These are phyloP conservation scores for Phytophthora agathidicida DNA, from an alignment of 352 stramenopile species.

Conservation along the genomic window DNA sequence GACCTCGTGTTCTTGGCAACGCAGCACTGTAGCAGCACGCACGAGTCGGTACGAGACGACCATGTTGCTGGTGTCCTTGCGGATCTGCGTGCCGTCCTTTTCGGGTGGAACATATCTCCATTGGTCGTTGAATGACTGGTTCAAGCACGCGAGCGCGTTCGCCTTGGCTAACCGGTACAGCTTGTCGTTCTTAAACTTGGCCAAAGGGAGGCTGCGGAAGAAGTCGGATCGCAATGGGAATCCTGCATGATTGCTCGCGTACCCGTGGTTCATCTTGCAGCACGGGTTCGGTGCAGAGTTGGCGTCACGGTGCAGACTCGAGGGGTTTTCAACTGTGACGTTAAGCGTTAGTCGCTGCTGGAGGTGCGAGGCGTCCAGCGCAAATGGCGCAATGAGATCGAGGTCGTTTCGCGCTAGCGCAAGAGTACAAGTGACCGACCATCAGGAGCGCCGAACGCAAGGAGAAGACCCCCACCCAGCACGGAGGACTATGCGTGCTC, in stretches of 20 bases:
- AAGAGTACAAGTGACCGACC: constrained; percentile 12
- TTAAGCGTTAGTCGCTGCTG: constrained; percentile 1
- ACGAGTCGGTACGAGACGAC: constrained; percentile 67
- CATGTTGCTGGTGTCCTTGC: constrained; percentile 86
- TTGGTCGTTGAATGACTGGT: constrained; percentile 80
- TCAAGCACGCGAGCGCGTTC: constrained; percentile 63
- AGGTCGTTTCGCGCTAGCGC: constrained; percentile 15
- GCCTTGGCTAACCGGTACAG: constrained; percentile 59
- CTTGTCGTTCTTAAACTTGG: constrained; percentile 57
- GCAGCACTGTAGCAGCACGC: constrained; percentile 69
- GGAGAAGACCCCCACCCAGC: constrained; percentile 1
- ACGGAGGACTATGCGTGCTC: constrained; percentile 19
- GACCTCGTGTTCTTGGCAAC: constrained; percentile 78
- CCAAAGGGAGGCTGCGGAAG: constrained; percentile 71
- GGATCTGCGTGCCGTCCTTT: constrained; percentile 80
- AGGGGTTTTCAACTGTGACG: constrained; percentile 4
- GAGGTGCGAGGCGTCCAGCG: constrained; percentile 22
- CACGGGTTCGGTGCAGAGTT: neutral
- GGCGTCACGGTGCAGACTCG: neutral
- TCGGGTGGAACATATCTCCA: constrained; percentile 82
- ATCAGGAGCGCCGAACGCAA: constrained; percentile 11
- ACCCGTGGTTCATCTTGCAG: constrained; percentile 31
- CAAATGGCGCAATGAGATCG: constrained; percentile 33
- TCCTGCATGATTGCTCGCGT: constrained; percentile 21
- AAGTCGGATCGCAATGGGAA: constrained; percentile 78